These are phyloP conservation scores for Mucor saturninus DNA, from an alignment of 371 early-diverging fungal species.

Conservation along the genomic window DNA sequence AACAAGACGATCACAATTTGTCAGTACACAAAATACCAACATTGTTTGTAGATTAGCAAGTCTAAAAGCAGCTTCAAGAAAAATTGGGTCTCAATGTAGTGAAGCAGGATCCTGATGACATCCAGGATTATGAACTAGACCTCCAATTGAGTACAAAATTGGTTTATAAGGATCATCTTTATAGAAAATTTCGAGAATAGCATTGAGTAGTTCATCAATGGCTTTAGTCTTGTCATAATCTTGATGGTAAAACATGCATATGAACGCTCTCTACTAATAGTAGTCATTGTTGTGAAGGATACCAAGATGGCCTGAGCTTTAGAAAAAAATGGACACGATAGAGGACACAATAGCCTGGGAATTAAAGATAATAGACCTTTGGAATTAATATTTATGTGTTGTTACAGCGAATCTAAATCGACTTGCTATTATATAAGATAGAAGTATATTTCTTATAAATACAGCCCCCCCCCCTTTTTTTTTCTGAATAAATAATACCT, in stretches of 20 bases:
- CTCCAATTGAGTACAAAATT: slow-evolving; percentile 14
- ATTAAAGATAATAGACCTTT: slow-evolving; percentile 13
- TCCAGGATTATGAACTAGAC: slow-evolving; percentile 13
- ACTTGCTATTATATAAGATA: no score
- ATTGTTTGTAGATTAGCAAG: neutral
- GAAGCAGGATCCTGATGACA: slow-evolving; percentile 15
- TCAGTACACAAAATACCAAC: neutral
- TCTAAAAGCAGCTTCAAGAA: neutral
- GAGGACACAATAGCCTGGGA: slow-evolving; percentile 23
- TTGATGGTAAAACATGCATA: slow-evolving; percentile 25
- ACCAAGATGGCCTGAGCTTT: slow-evolving; percentile 21
- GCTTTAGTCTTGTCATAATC: slow-evolving; percentile 27
- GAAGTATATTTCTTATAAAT: no score
- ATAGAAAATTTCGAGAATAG: slow-evolving; percentile 25
- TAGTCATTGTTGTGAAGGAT: slow-evolving; percentile 20
- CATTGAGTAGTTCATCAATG: slow-evolving; percentile 20
- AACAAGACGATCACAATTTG: neutral
- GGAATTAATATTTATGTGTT: neutral
- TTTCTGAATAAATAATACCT: no score
- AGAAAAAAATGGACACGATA: slow-evolving; percentile 19
- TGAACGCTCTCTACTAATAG: slow-evolving; percentile 26
- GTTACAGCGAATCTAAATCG: no score
- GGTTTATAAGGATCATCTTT: slow-evolving; percentile 24
- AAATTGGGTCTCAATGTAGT: neutral
- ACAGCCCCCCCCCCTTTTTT: no score